Evolutionary conservation across 352 stramenopile genomes (phyloP).

Genomic region (Phytophthora tentaculata): DNA sequence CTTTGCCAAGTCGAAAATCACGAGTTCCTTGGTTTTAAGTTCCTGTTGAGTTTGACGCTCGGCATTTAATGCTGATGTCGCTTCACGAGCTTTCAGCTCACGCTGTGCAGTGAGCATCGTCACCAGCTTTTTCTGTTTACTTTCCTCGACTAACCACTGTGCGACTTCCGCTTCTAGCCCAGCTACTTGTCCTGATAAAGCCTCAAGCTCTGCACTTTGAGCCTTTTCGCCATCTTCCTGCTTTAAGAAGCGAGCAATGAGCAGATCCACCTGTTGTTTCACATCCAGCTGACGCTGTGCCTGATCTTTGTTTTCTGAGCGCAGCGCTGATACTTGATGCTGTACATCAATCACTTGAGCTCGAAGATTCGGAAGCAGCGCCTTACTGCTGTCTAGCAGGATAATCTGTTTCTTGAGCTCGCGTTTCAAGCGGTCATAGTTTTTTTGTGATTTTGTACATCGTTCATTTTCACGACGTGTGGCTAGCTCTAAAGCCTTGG

Average conservation of each 20-base stretch:
- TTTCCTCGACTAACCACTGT: constrained; percentile 89
- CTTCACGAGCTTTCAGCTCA: constrained; percentile 92
- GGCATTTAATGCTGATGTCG: constrained; percentile 66
- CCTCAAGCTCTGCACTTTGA: constrained; percentile 70
- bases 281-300: constrained; percentile 72
- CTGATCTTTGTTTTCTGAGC: constrained; percentile 76
- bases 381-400: constrained; percentile 72
- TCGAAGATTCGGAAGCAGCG: constrained; percentile 82
- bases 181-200: constrained; percentile 64
- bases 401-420: constrained; percentile 91
- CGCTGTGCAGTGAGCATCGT: constrained; percentile 89
- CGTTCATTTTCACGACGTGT: constrained; percentile 70
- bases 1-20: constrained; percentile 94
- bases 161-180: constrained; percentile 83
- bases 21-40: constrained; percentile 94
- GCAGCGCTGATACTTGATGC: constrained; percentile 63
- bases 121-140: constrained; percentile 90
- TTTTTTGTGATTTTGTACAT: constrained; percentile 67
- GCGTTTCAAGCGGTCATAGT: constrained; percentile 87
- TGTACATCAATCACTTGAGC: constrained; percentile 82
- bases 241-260: constrained; percentile 89
- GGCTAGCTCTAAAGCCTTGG: constrained; percentile 57
- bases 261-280: constrained; percentile 92
- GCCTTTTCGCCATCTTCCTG: constrained; percentile 86
- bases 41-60: constrained; percentile 90